phyloP scores from a whole-genome alignment of 306 rosid species.

The Acacia melanoxylon region DNA sequence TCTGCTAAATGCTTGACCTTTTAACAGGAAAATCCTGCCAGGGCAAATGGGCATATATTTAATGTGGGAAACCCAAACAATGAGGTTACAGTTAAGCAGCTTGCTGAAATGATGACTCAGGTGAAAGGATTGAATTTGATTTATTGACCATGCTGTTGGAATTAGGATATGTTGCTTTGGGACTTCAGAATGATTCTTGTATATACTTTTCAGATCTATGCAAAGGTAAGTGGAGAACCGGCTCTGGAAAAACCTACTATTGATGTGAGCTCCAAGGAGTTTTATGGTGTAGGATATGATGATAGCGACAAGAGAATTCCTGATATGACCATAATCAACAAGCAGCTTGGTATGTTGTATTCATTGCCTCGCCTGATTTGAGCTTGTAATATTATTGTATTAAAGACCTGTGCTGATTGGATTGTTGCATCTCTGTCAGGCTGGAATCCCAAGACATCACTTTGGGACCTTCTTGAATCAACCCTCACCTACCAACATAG shows the following conservation, averaged over 20 bases:
- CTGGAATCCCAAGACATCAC: conserved; percentile 93
- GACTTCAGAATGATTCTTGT: conserved; percentile 13
- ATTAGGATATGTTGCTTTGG: neutral
- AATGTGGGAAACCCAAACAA: conserved; percentile 97
- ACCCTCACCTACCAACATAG: conserved; percentile 96
- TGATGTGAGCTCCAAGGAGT: conserved; percentile 88
- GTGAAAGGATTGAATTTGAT: conserved; percentile 37
- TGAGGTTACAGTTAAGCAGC: conserved; percentile 96
- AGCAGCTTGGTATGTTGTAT: conserved; percentile 71
- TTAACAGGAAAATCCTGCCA: conserved; percentile 87
- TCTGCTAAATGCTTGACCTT: conserved; percentile 5
- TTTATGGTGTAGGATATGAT: conserved; percentile 92
- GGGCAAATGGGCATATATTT: conserved; percentile 90
- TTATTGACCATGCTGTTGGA: neutral
- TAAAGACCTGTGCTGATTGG: neutral
- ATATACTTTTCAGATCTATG: conserved; percentile 62
- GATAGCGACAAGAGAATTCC: conserved; percentile 99
- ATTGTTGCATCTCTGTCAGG: conserved; percentile 42
- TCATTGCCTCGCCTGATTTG: conserved; percentile 1
- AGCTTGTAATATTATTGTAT: conserved; percentile 2
- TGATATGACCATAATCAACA: conserved; percentile 92
- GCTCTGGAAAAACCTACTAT: conserved; percentile 63
- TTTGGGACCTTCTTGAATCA: conserved; percentile 93
- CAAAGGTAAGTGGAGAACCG: conserved; percentile 81
- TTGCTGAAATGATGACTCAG: conserved; percentile 97